Evolutionary conservation across 176 grass and related monocot genomes (phyloP), one percentile per base, ranked within the genome.

Genomic region (Oryza longistaminata): DNA sequence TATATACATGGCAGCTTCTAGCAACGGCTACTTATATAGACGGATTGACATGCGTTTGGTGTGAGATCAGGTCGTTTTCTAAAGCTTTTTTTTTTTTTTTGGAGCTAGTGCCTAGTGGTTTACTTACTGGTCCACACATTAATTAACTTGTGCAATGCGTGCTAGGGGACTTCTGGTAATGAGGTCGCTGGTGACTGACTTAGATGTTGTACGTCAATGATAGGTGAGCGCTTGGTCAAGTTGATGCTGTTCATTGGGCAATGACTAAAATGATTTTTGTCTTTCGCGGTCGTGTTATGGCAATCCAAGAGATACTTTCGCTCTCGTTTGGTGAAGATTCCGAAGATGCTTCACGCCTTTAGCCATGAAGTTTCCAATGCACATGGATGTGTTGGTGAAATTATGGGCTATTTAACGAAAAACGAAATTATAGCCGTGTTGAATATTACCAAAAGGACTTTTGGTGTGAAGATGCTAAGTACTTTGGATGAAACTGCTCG

Each of bases 21-120:
- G 46, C 0, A 46, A 46, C 0, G 15, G 68, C 14, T 46, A 80
- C 77, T 68, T 80, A 61, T 69, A 87, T 53, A 86, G 46, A 25
- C 15, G 21, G 34, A 3, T 74, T 33, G 14, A 79, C 16, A 60
- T 40, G 39, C 44, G 68, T 44, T 73, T 73, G 45, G 7, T 49
- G 15, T 53, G 55, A 0, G 34, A 17, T 19, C 17, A 11, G 3
- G 19, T 73, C 17, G 6, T 26, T 67, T n/a, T 74, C 58, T 60
- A 49, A 8, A 40, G 39, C 35, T 6, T 37, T 37, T 6, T 35
- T 35, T 34, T 34, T 35, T 35, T 35, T 5, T 37, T 37, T 37
- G 4, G 35, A 37, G 35, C 35, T 37, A 37, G 35, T 37, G 35
- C 5, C 35, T 37, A 37, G 35, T 37, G 35, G 35, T 37, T 37